Base-by-base conservation (phyloP, 495 filamentous ascomycete genomes). In the Talaromyces adpressus region DNA sequence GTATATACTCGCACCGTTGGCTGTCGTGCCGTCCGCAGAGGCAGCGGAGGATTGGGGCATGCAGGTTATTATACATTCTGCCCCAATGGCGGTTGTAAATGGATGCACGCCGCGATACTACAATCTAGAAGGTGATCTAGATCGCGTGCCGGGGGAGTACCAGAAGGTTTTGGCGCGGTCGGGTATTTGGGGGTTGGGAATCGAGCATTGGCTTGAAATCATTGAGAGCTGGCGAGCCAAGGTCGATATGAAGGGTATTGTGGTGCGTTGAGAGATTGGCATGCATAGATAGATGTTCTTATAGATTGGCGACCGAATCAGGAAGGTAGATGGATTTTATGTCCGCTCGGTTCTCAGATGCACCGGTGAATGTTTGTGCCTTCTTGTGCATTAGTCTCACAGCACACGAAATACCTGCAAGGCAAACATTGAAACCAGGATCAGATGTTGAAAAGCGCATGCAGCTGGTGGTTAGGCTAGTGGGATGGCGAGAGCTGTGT, bases 31-130 rank as follows among this genome's bases (percentile, higher is more conserved):
- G 0, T 77, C 71, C 18, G 36, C 18, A 9, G 70, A 69, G 30
- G 78, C 73, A 4, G 77, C 80, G 63, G 80, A 83, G 62, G 72
- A 70, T 12, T 87, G 83, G 83, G 68, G 68, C 8, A 65, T 64
- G 57, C 69, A 74, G 64, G 73, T 85, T 29, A 25, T 81, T 65
- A 59, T 63, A 53, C 70, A 71, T 8, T 80, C 81, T 0, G 68
- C 61, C 1, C 74, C 69, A 18, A 73, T 81, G 51, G 72, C 73
- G 2, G 69, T 67, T 4, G 59, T 81, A 6, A 62, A 67, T 1
- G 71, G 77, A 14, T 89, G 85, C 72, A 87, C 84, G 7, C 85
- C 86, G 1, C 72, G 81, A 14, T 87, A 87, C 64, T 74, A 78
- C 57, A 88, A 81, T 34, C 68, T 62, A 11, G 80, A 87, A 65